Evolutionary conservation across 331 rosid genomes (phyloP).

Genomic region (Ulmus americana): DNA sequence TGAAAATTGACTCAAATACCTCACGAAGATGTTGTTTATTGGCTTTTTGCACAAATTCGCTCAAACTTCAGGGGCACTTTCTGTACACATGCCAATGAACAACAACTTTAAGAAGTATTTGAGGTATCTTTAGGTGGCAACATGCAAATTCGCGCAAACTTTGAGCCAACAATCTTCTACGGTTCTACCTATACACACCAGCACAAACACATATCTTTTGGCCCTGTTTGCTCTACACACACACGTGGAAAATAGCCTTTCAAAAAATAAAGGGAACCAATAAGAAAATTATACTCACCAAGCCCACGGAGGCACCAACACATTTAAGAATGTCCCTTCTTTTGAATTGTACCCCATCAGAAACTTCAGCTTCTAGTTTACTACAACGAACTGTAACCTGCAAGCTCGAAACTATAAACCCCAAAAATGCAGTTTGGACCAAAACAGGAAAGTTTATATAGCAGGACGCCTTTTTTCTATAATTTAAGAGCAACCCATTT

Average conservation of each 20-base stretch:
- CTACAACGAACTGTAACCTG: conserved; percentile 56
- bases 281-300: conserved; percentile 50
- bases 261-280: background rate
- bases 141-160: no score
- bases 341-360: conserved; percentile 31
- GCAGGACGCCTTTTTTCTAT: background rate
- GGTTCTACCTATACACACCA: background rate
- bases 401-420: conserved; percentile 1
- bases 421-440: background rate
- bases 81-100: no score
- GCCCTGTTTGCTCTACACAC: background rate
- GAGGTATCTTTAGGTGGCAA: no score
- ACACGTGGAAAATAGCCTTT: background rate
- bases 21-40: no score
- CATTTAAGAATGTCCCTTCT: conserved; percentile 71
- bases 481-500: conserved; percentile 8
- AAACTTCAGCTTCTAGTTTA: conserved; percentile 31
- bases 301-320: conserved; percentile 52
- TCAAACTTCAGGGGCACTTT: no score
- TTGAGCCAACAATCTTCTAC: no score
- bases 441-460: no score
- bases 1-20: no score
- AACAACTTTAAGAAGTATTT: no score
- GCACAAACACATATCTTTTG: background rate
- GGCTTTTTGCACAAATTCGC: no score